Conservation (phyloP, 1,284 basidiomycete genomes). For the Austroboletus novae-zelandiae region DNA sequence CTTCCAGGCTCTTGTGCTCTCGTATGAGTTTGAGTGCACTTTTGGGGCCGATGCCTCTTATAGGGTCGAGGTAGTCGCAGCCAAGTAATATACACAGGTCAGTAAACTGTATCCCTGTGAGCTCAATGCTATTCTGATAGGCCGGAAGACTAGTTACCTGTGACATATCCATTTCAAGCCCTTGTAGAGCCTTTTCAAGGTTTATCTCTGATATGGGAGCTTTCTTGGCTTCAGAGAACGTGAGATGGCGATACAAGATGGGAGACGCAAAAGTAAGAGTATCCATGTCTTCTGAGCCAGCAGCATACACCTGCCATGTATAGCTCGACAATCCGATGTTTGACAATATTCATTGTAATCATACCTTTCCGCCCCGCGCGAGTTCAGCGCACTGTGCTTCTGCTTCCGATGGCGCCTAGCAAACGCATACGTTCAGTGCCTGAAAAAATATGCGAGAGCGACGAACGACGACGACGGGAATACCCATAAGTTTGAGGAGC, state of each 20-base stretch:
- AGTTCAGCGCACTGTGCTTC: constrained; percentile 99
- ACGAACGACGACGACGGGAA: constrained; percentile 90
- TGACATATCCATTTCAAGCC: constrained; percentile 90
- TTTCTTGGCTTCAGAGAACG: constrained; percentile 98
- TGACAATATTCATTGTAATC: constrained; percentile 3
- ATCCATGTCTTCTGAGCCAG: constrained; percentile 99
- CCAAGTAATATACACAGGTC: constrained; percentile 97
- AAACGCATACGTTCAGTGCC: constrained; percentile 7
- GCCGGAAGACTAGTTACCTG: constrained; percentile 48
- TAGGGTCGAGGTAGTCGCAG: constrained; percentile 97
- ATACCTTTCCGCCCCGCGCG: constrained; percentile 87
- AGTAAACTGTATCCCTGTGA: constrained; percentile 67
- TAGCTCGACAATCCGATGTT: constrained; percentile 5
- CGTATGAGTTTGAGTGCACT: constrained; percentile 92
- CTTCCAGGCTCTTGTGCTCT: constrained; percentile 81
- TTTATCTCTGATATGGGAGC: constrained; percentile 95
- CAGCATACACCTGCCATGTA: constrained; percentile 80
- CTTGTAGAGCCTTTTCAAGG: constrained; percentile 81
- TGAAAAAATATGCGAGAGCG: constrained; percentile 26
- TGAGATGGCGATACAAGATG: constrained; percentile 91
- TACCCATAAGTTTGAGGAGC: constrained; percentile 93
- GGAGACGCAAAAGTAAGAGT: constrained; percentile 95
- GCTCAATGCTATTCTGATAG: constrained; percentile 4
- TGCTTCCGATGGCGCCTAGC: constrained; percentile 93
- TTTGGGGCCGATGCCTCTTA: constrained; percentile 94